Conservation (phyloP, 768 basidiomycete genomes). For the Panellus pusillus region DNA sequence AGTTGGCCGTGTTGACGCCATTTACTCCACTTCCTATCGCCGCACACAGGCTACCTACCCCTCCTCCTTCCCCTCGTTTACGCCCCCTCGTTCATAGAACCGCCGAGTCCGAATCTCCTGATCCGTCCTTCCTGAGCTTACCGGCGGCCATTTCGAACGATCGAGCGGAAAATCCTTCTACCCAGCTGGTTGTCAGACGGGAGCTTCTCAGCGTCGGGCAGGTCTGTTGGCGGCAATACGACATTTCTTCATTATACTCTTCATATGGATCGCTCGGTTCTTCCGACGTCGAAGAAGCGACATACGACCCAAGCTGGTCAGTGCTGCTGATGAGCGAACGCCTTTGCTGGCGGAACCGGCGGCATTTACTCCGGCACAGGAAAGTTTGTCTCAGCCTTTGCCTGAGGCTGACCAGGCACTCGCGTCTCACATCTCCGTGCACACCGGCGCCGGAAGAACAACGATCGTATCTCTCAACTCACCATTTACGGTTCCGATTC, state of each 20-base stretch:
- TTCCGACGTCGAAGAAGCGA: constrained; percentile 1
- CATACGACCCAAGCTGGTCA: not conserved
- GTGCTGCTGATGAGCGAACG: constrained; percentile 9
- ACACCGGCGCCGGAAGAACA: constrained; percentile 16
- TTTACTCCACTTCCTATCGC: constrained; percentile 19
- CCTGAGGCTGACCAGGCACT: not conserved
- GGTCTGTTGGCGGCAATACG: constrained; percentile 2
- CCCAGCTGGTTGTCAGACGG: not conserved
- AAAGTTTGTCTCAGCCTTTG: not conserved
- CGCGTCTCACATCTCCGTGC: constrained; percentile 14
- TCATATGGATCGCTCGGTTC: constrained; percentile 7
- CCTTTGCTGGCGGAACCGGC: constrained; percentile 11
- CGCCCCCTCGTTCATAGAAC: constrained; percentile 22
- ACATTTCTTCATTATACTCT: constrained; percentile 4
- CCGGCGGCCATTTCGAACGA: constrained; percentile 4
- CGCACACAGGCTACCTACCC: constrained; percentile 33
- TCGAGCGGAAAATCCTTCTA: not conserved
- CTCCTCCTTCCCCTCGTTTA: constrained; percentile 38
- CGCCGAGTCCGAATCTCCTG: constrained; percentile 11
- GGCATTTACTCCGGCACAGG: not conserved
- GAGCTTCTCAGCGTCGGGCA: not conserved
- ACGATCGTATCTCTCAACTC: constrained; percentile 9
- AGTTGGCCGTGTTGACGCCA: constrained; percentile 35
- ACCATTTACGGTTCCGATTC: constrained; percentile 20
- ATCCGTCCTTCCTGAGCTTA: constrained; percentile 20